Evolutionary conservation across 2,329 filamentous ascomycete genomes (phyloP), one percentile per base, ranked within the genome.

Genomic region (Rhynchosporium graminicola): DNA sequence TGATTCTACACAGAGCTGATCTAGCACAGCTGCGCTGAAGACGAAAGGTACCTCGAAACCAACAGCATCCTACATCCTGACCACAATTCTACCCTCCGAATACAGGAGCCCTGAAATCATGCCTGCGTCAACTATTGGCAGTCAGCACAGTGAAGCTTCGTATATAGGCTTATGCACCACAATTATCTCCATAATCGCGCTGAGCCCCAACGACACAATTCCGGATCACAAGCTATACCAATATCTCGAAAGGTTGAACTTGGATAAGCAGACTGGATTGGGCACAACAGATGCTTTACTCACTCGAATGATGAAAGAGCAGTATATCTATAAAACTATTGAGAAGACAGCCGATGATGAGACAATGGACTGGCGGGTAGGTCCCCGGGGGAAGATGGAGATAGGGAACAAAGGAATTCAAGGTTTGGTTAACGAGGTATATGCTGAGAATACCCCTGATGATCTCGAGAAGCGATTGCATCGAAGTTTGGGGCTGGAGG

Each of bases 131-230:
- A 84, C 82, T 60, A 84, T 86, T 7, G 87, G 89, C 0, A 88
- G 85, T 28, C 73, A 80, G 7, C 82, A 84, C 28, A 82, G 86
- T 28, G 94, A 98, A 72, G 86, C 88, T n/a, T 83, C 87, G 6
- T 97, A 97, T 74, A 82, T 87, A 0, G 94, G 84, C 0, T 81
- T 99, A 43, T 96, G 92, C 74, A 92, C 89, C 0, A 83, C 92
- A 65, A 80, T 96, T 0, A 85, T 98, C 8, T 81, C 91, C 0
- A 77, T 96, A 57, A 91, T 98, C 63, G 81, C 83, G 55, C 82
- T 98, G 3, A 87, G 83, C 65, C 63, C 69, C 1, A 87, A 87
- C n/a, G 87, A 90, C 3, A 82, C 83, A 50, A 78, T 99, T 1
- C 83, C 86, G 31, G 92, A 98, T 61, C 82, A 86, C 56, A 95